Evolutionary conservation across 2,329 filamentous ascomycete genomes (phyloP), one percentile per base, ranked within the genome.

Genomic region (Chaetoscypha palmicola): DNA sequence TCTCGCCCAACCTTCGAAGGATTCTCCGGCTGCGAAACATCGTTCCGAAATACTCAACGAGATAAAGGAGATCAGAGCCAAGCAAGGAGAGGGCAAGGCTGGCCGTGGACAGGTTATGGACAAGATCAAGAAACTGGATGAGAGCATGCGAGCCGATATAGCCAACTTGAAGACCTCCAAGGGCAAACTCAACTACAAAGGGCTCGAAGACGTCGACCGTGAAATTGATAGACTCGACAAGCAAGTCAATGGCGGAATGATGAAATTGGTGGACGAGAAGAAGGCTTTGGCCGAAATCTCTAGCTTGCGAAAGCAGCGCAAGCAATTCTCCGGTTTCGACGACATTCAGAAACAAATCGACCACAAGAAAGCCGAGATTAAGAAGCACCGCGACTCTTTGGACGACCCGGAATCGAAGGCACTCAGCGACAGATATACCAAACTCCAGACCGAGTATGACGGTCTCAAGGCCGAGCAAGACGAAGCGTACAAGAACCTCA

Each of bases 211-310:
- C 51, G 71, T 98, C 53, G 88, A 97, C 65, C 74, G 75, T 51
- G 80, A 92, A 67, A 92, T 97, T 58, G 76, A 78, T 48, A 73
- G 74, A 41, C 79, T 96, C 42, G 86, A 95, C 55, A 83, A 83
- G 67, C 78, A 91, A 64, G 89, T 97, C 57, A 86, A 94, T 65
- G 77, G 81, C 26, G 91, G 91, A 53, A 84, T 77, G 64, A 90
- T 98, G 84, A 94, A 90, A 70, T 73, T 98, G 40, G 92, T 97
- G 9, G 92, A 98, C 58, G 92, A 97, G 78, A 94, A 88, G 75
- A 97, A 96, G 77, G 82, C 87, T 7, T 74, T 97, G 16, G 70
- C 77, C 39, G 88, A 96, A 59, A 83, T 95, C 58, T 86, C 84
- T 38, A 83, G 71, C 64, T 71, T 97, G 55, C 83, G 85, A 66